A percentile compares a stretch with the other conserved stretches of the same genome.
Evolutionary conservation across 2,329 filamentous ascomycete species (phyloP).

Genomic region (Cladosporium oxysporum): DNA sequence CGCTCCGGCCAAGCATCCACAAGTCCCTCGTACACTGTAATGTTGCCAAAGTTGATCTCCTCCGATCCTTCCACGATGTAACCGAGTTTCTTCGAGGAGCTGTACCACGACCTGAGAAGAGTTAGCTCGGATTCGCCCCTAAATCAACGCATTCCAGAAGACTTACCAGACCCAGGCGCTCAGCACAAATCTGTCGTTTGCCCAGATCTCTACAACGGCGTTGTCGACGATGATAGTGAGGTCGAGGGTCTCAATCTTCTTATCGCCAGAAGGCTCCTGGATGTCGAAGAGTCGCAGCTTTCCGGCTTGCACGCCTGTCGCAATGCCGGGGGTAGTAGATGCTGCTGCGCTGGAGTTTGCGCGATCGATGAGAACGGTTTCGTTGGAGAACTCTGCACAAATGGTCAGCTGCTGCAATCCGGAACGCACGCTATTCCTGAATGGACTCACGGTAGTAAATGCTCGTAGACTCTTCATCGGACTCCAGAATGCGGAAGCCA

Average conservation of each 20-base stretch:
- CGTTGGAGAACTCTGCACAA: slow-evolving; percentile 45
- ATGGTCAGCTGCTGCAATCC: neutral
- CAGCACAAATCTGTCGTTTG: slow-evolving; percentile 45
- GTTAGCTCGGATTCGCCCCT: neutral
- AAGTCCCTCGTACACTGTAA: slow-evolving; percentile 42
- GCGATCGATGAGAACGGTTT: slow-evolving; percentile 46
- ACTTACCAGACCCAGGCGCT: slow-evolving; percentile 45
- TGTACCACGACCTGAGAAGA: slow-evolving; percentile 38
- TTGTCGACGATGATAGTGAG: slow-evolving; percentile 46
- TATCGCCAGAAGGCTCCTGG: slow-evolving; percentile 28
- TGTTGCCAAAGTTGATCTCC: slow-evolving; percentile 37
- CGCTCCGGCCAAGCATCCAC: slow-evolving; percentile 42
- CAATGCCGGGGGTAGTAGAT: slow-evolving; percentile 42
- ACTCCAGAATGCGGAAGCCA: slow-evolving; percentile 46
- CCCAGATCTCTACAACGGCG: slow-evolving; percentile 42
- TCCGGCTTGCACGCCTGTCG: slow-evolving; percentile 42
- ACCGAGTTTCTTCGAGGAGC: slow-evolving; percentile 37
- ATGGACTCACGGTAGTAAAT: slow-evolving; percentile 41
- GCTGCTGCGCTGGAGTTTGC: slow-evolving; percentile 44
- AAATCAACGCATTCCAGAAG: neutral
- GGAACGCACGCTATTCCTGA: neutral
- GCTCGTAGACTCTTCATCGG: slow-evolving; percentile 43
- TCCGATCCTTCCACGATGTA: slow-evolving; percentile 41
- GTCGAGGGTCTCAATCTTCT: slow-evolving; percentile 41
- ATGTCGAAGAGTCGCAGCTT: slow-evolving; percentile 46